These are phyloP conservation scores for Mariannaea elegans DNA, from an alignment of 2,329 filamentous ascomycete species.

Conservation along the genomic window DNA sequence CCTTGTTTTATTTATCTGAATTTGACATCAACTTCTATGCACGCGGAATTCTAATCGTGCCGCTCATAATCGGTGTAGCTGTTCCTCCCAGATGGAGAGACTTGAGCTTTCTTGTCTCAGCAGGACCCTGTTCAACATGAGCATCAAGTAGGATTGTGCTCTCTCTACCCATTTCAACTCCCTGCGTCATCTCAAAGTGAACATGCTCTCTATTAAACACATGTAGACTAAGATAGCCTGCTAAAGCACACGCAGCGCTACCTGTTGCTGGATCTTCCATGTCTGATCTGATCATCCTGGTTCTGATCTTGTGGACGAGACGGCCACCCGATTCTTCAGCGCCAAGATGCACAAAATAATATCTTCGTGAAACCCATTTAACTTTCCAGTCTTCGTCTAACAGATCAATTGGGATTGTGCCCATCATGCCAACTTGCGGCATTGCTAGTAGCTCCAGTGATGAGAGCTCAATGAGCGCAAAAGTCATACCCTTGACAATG, in stretches of 20 bases:
- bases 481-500: no score
- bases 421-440: constrained; percentile 46
- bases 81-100: constrained; percentile 24
- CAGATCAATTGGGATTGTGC: constrained; percentile 16
- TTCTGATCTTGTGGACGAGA: constrained; percentile 22
- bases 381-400: constrained; percentile 1
- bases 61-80: constrained; percentile 19
- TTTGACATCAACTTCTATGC: no score
- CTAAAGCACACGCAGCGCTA: no score
- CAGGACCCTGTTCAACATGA: constrained; percentile 20
- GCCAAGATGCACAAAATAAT: no score
- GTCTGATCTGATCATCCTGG: no score
- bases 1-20: no score
- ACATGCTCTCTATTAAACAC: constrained; percentile 17
- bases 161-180: no score
- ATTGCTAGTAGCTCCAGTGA: constrained; percentile 1
- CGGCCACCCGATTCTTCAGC: constrained; percentile 23
- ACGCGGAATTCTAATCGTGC: not conserved
- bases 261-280: no score
- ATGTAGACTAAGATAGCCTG: constrained; percentile 39
- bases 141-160: constrained; percentile 56
- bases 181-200: no score
- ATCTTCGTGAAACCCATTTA: constrained; percentile 53
- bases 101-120: constrained; percentile 1
- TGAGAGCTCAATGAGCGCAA: no score